Evolutionary conservation across 202 grass and related monocot species (phyloP), one percentile per base, ranked within the genome.

Genomic region (Zoysia matrella): DNA sequence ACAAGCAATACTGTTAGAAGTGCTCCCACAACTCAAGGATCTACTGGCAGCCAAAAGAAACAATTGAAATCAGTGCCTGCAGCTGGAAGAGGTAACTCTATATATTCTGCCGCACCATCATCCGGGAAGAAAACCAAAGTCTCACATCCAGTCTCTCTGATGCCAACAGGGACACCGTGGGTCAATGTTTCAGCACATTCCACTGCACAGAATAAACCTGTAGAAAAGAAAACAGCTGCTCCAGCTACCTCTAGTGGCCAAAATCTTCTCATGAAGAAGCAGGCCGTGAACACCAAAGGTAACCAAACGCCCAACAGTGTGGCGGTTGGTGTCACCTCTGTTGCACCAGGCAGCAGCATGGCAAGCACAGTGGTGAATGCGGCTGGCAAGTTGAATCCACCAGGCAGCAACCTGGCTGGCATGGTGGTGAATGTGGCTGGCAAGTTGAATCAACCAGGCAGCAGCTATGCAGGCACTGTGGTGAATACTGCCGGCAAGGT

Each of bases 101-200:
- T 77, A 71, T 65, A 22, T 79, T 8, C 73, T 43, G 84, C 74
- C 67, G 69, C 40, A 43, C 65, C 78, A 73, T 15, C 65, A 65
- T 65, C 65, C 11, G 74, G 60, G 54, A 91, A 83, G 80, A 89
- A 84, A 53, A 61, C 30, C 22, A 82, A 64, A 71, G 45, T 76
- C 82, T 39, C 54, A 30, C 56, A 78, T 45, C 68, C 40, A 41
- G 60, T 56, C 4, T 53, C 73, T 30, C 48, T 45, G 64, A 11
- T 11, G 5, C 14, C 54, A 56, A 75, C 74, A 71, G 78, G 53
- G 11, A 71, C 63, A 12, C 77, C 71, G 15, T 60, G 50, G 47
- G 61, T 71, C 50, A 55, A 72, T 83, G 77, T 44, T 43, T 47
- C 83, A 56, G 60, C 71, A 77, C 83, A 63, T 81, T 66, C 67